Evolutionary conservation across 2,329 filamentous ascomycete genomes (phyloP).

Genomic region (Aureobasidium sp.): DNA sequence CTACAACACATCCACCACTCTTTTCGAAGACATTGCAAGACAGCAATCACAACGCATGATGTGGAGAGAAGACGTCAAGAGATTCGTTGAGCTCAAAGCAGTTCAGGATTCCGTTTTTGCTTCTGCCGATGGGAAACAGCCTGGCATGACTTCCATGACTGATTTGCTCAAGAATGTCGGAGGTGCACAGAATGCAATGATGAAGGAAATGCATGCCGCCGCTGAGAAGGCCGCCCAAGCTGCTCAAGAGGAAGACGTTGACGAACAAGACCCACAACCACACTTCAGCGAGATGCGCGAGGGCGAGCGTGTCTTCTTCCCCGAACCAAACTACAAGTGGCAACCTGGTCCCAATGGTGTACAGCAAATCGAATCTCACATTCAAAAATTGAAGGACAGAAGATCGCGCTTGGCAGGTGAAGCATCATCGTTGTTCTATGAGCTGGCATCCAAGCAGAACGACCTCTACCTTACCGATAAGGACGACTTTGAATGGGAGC

Average conservation of each 20-base stretch:
- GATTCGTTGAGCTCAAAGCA: not conserved
- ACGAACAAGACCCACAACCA: conserved; percentile 18
- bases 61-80: conserved; percentile 9
- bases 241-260: conserved; percentile 7
- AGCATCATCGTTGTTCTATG: conserved; percentile 20
- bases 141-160: conserved; percentile 1
- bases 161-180: conserved; percentile 3
- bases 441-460: conserved; percentile 19
- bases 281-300: conserved; percentile 18
- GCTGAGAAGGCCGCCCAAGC: not conserved
- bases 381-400: conserved; percentile 12
- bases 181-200: not conserved
- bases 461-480: conserved; percentile 15
- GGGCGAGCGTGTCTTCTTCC: conserved; percentile 18
- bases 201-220: conserved; percentile 2
- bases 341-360: conserved; percentile 5
- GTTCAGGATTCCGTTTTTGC: not conserved
- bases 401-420: conserved; percentile 15
- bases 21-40: not conserved
- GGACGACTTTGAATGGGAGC: not conserved
- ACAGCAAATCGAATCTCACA: conserved; percentile 17
- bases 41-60: not conserved
- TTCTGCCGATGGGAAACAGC: not conserved
- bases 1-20: not conserved
- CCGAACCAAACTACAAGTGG: conserved; percentile 19